A percentile compares a stretch with the other conserved stretches of the same genome.
Conservation (phyloP, 345 rosid genomes). For the Citrus maxima region DNA sequence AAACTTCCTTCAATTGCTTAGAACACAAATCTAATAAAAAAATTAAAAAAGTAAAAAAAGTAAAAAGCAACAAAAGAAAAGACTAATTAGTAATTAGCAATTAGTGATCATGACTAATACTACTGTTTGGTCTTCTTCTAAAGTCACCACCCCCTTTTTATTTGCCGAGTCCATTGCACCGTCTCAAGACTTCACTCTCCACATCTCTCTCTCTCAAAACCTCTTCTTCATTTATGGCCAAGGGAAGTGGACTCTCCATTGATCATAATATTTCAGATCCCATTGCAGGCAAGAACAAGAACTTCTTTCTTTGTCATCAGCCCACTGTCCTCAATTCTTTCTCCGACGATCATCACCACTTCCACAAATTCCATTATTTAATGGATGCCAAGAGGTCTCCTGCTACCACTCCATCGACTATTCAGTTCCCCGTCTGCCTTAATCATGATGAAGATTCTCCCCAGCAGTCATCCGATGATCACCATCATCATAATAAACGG, state of each 20-base stretch:
- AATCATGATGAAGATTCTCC: neutral
- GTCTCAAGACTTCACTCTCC: conserved; percentile 33
- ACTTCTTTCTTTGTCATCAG: conserved; percentile 23
- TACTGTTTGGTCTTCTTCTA: conserved; percentile 36
- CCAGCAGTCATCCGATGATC: conserved; percentile 12
- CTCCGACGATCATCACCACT: conserved; percentile 15
- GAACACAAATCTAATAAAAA: neutral
- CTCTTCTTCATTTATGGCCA: conserved; percentile 50
- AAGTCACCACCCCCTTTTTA: conserved; percentile 38
- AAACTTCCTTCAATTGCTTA: neutral
- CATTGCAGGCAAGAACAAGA: neutral
- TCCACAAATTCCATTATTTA: neutral
- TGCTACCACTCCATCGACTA: conserved; percentile 29
- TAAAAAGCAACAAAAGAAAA: neutral
- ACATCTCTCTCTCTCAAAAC: conserved; percentile 5
- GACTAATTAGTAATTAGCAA: neutral
- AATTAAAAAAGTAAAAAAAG: neutral
- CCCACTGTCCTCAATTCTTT: conserved; percentile 53
- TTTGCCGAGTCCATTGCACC: conserved; percentile 75
- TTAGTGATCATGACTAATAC: neutral
- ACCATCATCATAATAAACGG: conserved; percentile 8
- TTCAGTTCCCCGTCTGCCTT: conserved; percentile 45
- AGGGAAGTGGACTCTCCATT: conserved; percentile 53
- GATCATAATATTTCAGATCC: conserved; percentile 42
- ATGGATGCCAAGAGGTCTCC: conserved; percentile 18